Percentiles rank a stretch among this genome's conserved stretches.
phyloP scores from a whole-genome alignment of 169 alveolate species.

The Amoebophrya sp. region DNA sequence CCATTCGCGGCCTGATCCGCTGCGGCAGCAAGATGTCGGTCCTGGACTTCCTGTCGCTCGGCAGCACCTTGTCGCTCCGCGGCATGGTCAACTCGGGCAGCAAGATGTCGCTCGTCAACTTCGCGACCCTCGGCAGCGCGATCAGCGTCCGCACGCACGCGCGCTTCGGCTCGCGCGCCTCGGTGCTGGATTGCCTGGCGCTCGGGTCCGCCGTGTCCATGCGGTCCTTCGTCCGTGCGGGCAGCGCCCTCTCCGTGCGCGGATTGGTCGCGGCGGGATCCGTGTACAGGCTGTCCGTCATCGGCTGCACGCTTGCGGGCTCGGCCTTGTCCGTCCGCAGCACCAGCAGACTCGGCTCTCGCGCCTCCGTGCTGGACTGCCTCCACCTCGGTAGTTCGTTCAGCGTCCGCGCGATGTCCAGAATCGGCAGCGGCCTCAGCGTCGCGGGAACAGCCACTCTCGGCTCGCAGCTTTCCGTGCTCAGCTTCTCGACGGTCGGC shows the following conservation, averaged over 20 bases:
- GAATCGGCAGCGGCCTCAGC: background rate
- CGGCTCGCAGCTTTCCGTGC: background rate
- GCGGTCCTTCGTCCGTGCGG: no score
- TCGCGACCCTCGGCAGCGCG: no score
- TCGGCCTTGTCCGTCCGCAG: background rate
- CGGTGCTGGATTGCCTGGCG: background rate
- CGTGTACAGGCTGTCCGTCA: background rate
- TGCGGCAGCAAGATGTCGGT: conserved; percentile 18
- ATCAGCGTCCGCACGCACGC: no score
- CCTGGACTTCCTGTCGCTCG: background rate
- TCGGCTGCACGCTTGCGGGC: background rate
- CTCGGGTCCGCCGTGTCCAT: no score
- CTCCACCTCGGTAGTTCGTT: background rate
- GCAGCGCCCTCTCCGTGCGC: conserved; percentile 25
- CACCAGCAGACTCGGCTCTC: background rate
- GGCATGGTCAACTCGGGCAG: background rate
- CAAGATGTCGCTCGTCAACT: background rate
- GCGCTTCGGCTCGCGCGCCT: background rate
- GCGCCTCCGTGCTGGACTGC: background rate
- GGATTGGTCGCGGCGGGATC: background rate
- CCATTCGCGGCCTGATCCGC: background rate
- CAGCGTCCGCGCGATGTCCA: background rate
- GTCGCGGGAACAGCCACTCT: background rate
- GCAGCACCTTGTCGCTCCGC: background rate
- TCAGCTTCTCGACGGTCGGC: background rate